phyloP scores from a whole-genome alignment of 176 grass and related monocot species.

The Thalia dealbata region DNA sequence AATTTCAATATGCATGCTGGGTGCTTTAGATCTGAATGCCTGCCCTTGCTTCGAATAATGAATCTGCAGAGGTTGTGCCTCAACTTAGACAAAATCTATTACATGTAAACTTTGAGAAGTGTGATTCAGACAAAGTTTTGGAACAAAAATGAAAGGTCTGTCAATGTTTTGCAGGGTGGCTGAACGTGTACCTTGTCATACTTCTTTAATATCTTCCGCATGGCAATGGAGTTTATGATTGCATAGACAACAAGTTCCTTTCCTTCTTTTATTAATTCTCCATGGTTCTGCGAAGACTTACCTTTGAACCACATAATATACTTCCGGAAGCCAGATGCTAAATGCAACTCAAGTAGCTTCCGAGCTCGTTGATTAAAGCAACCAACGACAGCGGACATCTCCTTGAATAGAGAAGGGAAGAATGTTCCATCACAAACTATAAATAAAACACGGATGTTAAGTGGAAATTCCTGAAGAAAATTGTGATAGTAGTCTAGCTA shows the following conservation, averaged over 20 bases:
- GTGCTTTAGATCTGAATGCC: constrained; percentile 71
- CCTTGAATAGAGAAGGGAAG: constrained; percentile 61
- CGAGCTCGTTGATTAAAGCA: constrained; percentile 77
- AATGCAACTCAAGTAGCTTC: constrained; percentile 62
- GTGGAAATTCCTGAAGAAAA: neutral
- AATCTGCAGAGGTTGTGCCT: constrained; percentile 25
- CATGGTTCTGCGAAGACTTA: constrained; percentile 35
- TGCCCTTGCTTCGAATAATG: constrained; percentile 92
- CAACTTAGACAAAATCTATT: neutral
- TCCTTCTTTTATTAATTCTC: constrained; percentile 45
- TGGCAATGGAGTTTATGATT: constrained; percentile 84
- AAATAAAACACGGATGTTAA: constrained; percentile 22
- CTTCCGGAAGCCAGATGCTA: constrained; percentile 71
- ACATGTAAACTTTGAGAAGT: neutral
- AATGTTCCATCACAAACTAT: constrained; percentile 88
- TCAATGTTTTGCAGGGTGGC: neutral
- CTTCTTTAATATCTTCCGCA: constrained; percentile 91
- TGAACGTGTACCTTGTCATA: constrained; percentile 58
- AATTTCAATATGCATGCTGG: constrained; percentile 82
- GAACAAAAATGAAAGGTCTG: neutral
- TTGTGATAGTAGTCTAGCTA: neutral
- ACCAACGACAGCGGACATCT: constrained; percentile 72
- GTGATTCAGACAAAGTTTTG: neutral
- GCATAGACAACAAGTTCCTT: constrained; percentile 81
- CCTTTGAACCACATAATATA: constrained; percentile 39